Evolutionary conservation across 768 basidiomycete species (phyloP).

Genomic region (Podaxis pistillaris): DNA sequence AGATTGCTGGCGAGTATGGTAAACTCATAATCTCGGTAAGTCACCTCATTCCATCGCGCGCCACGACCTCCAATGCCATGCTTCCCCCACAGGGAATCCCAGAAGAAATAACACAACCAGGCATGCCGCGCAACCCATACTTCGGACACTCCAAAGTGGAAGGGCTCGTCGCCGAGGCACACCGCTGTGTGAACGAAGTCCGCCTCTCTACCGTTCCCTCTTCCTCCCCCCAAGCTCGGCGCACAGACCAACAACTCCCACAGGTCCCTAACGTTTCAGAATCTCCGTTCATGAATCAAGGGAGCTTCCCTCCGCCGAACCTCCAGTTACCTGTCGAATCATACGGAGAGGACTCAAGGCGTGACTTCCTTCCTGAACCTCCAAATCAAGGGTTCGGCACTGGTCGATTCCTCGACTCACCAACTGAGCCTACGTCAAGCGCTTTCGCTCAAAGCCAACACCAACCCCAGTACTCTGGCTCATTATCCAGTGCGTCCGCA

Average conservation of each 20-base stretch:
- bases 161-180: slow-evolving; percentile 60
- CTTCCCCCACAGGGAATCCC: slow-evolving; percentile 63
- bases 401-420: slow-evolving; percentile 27
- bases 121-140: slow-evolving; percentile 73
- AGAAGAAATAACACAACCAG: slow-evolving; percentile 77
- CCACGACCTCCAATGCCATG: background rate
- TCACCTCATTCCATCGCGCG: slow-evolving; percentile 2
- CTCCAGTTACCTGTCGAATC: background rate
- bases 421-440: slow-evolving; percentile 1
- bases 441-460: background rate
- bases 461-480: slow-evolving; percentile 7
- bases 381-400: slow-evolving; percentile 21
- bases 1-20: slow-evolving; percentile 58
- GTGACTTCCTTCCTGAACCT: background rate
- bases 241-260: slow-evolving; percentile 17
- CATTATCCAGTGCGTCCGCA: slow-evolving; percentile 9
- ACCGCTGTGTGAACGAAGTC: slow-evolving; percentile 53
- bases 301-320: background rate
- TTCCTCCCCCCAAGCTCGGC: slow-evolving; percentile 18
- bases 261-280: slow-evolving; percentile 7
- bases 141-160: slow-evolving; percentile 63
- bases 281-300: slow-evolving; percentile 1
- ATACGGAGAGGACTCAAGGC: background rate
- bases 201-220: slow-evolving; percentile 40
- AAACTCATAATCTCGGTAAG: slow-evolving; percentile 47